Evolutionary conservation across 2,329 filamentous ascomycete genomes (phyloP), one percentile per base, ranked within the genome.

Genomic region (Trichoderma lentiforme): DNA sequence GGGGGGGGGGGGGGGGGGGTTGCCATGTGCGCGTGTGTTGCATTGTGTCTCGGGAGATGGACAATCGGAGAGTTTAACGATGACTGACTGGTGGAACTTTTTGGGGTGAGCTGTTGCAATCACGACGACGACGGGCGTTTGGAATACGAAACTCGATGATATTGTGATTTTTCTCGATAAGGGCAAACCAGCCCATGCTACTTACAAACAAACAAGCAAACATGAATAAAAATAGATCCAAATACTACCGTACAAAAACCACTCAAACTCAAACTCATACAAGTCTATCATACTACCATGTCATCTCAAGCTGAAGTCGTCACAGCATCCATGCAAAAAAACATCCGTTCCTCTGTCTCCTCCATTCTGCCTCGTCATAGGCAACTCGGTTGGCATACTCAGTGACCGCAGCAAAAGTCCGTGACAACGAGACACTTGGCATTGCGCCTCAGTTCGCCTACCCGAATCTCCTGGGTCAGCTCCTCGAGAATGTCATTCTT

Each of bases 381-480:
- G 53, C 39, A 56, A 34, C 32, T 36, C 8, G 12, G 14, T 24
- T 24, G 39, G 58, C 26, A 64, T 24, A 18, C 69, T 74, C 75
- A 79, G 32, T 75, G 75, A 36, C 15, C 39, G 39, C 77, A 78
- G 4, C 64, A 72, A 30, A 76, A 77, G 21, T 43, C 71, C 64
- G 73, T 75, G 36, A 81, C 73, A 57, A 78, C 74, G 1, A 80
- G 73, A 58, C 71, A 74, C 26, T 70, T 69, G 2, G 72, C 77
- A 15, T 70, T 61, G 9, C 66, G 62, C 43, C 71, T 65, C 26
- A 81, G 53, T 26, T 79, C 76, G 5, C 72, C 61, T 61, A 80
- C 47, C 15, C 73, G 68, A 6, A 79, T 71, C 15, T 73, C 71
- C 47, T 43, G 39, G 39, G 74, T 75, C 14, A 81, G 73, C 8